Conservation (phyloP, 495 filamentous ascomycete genomes). For the Lophium mytilinum region DNA sequence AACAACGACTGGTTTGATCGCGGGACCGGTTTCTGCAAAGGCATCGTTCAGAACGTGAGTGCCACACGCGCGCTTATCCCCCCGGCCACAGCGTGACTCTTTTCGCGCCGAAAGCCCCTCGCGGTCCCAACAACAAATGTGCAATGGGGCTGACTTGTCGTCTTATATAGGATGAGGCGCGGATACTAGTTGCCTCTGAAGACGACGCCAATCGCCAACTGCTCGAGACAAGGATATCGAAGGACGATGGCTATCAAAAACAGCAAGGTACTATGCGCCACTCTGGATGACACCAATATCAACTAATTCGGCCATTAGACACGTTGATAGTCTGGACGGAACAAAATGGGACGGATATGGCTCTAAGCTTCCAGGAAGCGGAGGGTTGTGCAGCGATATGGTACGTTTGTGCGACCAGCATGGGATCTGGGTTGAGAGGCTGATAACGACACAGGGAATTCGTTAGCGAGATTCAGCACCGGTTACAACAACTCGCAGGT, state of each 20-base stretch:
- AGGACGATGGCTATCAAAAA: constrained; percentile 96
- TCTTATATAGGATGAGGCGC: constrained; percentile 60
- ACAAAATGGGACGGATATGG: constrained; percentile 82
- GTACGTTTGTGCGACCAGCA: constrained; percentile 39
- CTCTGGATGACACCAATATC: background rate
- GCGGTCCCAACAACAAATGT: background rate
- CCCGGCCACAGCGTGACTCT: background rate
- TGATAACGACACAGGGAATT: constrained; percentile 62
- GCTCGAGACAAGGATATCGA: constrained; percentile 81
- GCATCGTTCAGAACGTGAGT: constrained; percentile 69
- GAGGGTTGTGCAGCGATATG: constrained; percentile 91
- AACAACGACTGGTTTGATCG: constrained; percentile 99
- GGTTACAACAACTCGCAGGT: constrained; percentile 33
- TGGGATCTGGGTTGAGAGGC: background rate
- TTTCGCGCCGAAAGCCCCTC: background rate
- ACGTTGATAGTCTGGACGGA: constrained; percentile 99
- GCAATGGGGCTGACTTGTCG: constrained; percentile 11
- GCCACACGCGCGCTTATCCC: background rate
- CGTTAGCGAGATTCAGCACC: constrained; percentile 73
- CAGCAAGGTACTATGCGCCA: constrained; percentile 71
- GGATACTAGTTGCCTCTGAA: constrained; percentile 87
- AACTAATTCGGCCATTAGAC: constrained; percentile 44
- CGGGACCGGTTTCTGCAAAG: constrained; percentile 91
- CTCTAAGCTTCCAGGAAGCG: constrained; percentile 94
- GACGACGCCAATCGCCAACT: constrained; percentile 76